Conservation (phyloP, 352 stramenopile species). For the Phytophthora fragariaefolia region DNA sequence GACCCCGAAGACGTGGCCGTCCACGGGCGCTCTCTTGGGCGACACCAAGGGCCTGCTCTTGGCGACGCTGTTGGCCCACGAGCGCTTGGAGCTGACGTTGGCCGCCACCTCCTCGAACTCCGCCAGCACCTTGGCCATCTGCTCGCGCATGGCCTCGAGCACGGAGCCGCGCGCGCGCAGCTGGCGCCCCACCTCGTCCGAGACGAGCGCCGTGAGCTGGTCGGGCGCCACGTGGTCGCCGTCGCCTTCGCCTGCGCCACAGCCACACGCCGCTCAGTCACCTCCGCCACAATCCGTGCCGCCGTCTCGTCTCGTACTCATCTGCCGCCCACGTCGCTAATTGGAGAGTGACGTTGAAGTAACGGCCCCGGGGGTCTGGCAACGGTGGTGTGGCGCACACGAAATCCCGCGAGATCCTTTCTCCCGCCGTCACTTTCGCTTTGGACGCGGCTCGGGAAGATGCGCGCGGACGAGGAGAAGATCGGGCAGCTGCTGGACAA, state of each 20-base stretch:
- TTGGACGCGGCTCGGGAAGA: constrained; percentile 20
- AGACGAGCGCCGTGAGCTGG: constrained; percentile 69
- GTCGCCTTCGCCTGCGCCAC: constrained; percentile 31
- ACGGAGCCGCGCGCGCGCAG: constrained; percentile 56
- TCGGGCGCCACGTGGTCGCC: constrained; percentile 38
- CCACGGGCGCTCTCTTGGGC: constrained; percentile 19
- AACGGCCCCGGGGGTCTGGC: constrained; percentile 19
- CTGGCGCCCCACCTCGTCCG: constrained; percentile 66
- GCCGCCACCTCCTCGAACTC: constrained; percentile 75
- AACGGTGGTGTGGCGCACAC: constrained; percentile 20
- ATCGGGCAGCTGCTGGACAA: constrained; percentile 86
- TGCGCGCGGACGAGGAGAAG: constrained; percentile 78
- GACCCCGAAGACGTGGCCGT: constrained; percentile 47
- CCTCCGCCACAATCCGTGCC: neutral
- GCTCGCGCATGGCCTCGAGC: constrained; percentile 65
- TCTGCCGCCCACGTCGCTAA: constrained; percentile 4
- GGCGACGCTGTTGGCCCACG: constrained; percentile 70
- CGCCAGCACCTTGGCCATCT: constrained; percentile 71
- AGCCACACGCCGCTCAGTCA: constrained; percentile 3
- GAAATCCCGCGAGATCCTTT: constrained; percentile 17
- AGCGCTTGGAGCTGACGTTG: constrained; percentile 62
- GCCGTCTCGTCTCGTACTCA: constrained; percentile 17
- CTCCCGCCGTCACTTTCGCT: constrained; percentile 21
- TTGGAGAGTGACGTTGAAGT: constrained; percentile 35
- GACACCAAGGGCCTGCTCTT: constrained; percentile 40